Evolutionary conservation across 257 asterid species (phyloP).

Genomic region (Nemophila menziesii): DNA sequence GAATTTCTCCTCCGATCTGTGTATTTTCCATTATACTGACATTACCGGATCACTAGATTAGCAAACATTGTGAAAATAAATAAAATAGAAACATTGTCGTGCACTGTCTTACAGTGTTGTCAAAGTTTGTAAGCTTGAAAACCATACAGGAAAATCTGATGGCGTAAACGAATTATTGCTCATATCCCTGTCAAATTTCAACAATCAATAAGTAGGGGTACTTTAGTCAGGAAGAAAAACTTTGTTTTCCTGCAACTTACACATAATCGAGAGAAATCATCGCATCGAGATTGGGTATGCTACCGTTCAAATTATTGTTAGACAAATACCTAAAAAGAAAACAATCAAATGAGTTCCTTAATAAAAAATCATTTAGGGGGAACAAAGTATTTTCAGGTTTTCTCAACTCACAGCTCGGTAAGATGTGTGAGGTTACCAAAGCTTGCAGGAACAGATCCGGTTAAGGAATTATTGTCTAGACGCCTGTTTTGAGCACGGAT

Average conservation of each 20-base stretch:
- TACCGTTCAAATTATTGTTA: constrained; percentile 56
- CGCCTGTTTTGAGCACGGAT: constrained; percentile 34
- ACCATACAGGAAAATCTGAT: constrained; percentile 48
- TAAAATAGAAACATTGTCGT: not conserved
- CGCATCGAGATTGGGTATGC: constrained; percentile 63
- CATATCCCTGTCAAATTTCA: constrained; percentile 53
- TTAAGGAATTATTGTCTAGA: constrained; percentile 52
- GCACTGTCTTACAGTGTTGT: constrained; percentile 44
- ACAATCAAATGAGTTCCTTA: not conserved
- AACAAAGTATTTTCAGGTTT: not conserved
- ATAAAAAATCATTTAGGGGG: not conserved
- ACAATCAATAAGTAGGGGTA: not conserved
- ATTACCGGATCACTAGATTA: constrained; percentile 11
- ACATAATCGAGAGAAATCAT: constrained; percentile 44
- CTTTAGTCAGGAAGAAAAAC: not conserved
- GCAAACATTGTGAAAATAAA: not conserved
- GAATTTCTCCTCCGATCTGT: constrained; percentile 42
- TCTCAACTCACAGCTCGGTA: constrained; percentile 53
- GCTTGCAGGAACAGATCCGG: constrained; percentile 49
- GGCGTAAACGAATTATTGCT: constrained; percentile 64
- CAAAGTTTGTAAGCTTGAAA: constrained; percentile 44
- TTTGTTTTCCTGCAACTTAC: constrained; percentile 32
- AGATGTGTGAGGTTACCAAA: constrained; percentile 47
- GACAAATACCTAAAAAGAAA: constrained; percentile 45
- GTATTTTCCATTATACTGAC: constrained; percentile 66